Evolutionary conservation across 495 filamentous ascomycete genomes (phyloP), one percentile per base, ranked within the genome.

Genomic region (Parathielavia hyrcaniae): DNA sequence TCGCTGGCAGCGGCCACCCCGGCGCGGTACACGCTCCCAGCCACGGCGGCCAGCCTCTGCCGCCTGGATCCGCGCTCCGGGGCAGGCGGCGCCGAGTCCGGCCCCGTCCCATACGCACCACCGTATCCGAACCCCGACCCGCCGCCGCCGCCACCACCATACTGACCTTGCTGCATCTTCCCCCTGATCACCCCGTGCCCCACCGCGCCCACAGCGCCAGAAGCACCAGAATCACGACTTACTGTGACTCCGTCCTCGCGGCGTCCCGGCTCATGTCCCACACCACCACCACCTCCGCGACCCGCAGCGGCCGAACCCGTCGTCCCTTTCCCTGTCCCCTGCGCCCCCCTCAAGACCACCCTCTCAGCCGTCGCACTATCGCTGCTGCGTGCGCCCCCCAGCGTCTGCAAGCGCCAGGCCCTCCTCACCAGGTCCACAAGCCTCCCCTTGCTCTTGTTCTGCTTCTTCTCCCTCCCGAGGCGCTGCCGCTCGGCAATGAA

Each of bases 1-100:
- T 97, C 91, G 62, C 90, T 95, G 19, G 92, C 95, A 34, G 91
- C 90, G 39, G 88, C 89, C 26, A 93, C 71, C 65, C 91, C 95
- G 14, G 87, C 90, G 26, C 73, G 71, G 54, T 79, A 79, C 22
- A 78, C 63, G 39, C 61, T 77, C 1, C 74, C 71, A 2, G 76
- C 76, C 57, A 78, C 69, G 44, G 77, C 75, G 10, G 87, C 89
- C 16, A 97, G 70, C 78, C 87, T 95, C 69, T 81, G 86, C 58
- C 93, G 80, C 46, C 90, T 73, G 13, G 83, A 73, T 3, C 91
- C 90, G 20, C 78, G 74, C 65, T 88, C 87, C 30, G 80, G 69
- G n/a, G 56, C n/a, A 9, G 43, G 59, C 32, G 35, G 40, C 30
- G 16, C 46, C 3, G 59, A 58, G 26, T 60, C 66, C 26, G 63